These are phyloP conservation scores for Cenococcum geophilum DNA, from an alignment of 495 filamentous ascomycete genomes.

Conservation along the genomic window DNA sequence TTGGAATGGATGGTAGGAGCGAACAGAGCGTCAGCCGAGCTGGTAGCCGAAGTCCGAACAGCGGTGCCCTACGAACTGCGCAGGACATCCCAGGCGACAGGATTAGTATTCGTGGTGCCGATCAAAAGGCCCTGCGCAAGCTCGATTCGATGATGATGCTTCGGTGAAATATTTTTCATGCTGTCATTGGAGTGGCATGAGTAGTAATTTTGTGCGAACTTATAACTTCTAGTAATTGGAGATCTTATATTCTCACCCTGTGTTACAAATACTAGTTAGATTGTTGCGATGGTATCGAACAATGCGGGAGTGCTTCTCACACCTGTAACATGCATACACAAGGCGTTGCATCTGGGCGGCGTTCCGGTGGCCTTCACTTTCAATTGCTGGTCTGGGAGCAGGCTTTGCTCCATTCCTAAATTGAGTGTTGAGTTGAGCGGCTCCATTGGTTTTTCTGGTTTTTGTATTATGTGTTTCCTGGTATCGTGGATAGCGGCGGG, in stretches of 20 bases:
- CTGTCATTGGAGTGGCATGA: neutral
- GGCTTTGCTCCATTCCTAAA: neutral
- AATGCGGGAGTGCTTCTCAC: no score
- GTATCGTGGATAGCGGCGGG: neutral
- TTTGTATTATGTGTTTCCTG: neutral
- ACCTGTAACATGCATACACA: no score
- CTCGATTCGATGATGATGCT: neutral
- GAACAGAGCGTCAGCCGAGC: conserved; percentile 35
- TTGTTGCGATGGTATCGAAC: no score
- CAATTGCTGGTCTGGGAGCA: neutral
- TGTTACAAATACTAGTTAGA: no score
- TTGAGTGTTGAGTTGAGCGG: neutral
- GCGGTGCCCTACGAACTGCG: conserved; percentile 9
- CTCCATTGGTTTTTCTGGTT: neutral
- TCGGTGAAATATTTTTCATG: neutral
- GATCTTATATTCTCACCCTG: no score
- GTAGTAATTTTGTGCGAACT: neutral
- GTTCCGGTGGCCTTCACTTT: no score
- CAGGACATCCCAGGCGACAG: conserved; percentile 3
- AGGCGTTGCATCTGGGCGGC: no score
- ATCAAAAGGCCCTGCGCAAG: neutral
- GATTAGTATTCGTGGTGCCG: neutral
- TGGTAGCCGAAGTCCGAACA: conserved; percentile 37
- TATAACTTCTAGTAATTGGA: no score
- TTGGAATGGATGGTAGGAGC: conserved; percentile 29